These are phyloP conservation scores for Oryza glumipatula DNA, from an alignment of 176 grass and related monocot species.

Conservation along the genomic window DNA sequence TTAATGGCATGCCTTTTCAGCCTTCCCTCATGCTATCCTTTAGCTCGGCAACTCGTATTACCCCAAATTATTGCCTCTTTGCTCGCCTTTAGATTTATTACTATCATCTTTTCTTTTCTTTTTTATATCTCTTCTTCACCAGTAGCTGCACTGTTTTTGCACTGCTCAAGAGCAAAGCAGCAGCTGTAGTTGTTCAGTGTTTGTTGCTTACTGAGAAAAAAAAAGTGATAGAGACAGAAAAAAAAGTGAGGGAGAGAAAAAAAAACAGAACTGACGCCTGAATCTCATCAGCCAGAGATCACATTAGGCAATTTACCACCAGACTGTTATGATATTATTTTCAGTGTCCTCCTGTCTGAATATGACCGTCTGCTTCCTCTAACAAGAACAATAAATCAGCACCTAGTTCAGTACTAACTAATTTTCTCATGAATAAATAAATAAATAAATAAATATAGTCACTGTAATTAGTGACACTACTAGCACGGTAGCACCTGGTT, in stretches of 20 bases:
- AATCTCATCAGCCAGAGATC: neutral
- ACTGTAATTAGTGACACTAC: neutral
- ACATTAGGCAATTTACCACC: neutral
- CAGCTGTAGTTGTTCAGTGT: neutral
- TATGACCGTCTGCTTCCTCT: conserved; percentile 11
- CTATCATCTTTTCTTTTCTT: neutral
- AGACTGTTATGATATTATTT: neutral
- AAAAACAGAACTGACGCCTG: neutral
- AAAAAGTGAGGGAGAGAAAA: neutral
- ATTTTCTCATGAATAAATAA: neutral
- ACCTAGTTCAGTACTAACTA: neutral
- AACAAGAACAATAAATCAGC: neutral
- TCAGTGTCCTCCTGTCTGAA: neutral
- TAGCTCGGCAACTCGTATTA: conserved; percentile 36
- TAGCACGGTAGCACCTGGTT: no score
- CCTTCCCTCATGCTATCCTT: conserved; percentile 37
- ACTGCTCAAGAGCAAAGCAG: conserved; percentile 11
- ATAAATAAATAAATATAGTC: no score
- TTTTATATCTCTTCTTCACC: neutral
- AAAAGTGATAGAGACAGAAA: neutral
- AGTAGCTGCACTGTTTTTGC: neutral
- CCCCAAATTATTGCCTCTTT: conserved; percentile 43
- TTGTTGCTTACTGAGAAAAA: neutral
- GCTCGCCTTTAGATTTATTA: neutral
- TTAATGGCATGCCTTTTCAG: conserved; percentile 44